Conservation (phyloP, 192 early-diverging fungal species). For the Obelidium mucronatum region DNA sequence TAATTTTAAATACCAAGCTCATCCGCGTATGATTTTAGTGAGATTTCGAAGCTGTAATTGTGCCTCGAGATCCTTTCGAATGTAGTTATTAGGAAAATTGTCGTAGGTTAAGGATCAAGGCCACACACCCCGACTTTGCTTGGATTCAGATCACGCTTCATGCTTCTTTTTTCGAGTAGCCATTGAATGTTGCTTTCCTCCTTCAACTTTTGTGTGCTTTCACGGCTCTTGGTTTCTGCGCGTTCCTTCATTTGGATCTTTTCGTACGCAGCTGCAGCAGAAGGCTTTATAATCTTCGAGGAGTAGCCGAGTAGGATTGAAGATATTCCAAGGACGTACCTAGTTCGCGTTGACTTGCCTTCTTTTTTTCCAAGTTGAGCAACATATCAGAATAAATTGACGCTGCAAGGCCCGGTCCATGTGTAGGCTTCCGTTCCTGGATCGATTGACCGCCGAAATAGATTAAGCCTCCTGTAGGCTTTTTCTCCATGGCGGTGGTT, state of each 20-base stretch:
- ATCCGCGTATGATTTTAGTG: constrained; percentile 3
- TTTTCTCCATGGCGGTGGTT: background rate
- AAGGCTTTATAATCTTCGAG: too few species aligned
- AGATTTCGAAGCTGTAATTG: constrained; percentile 2
- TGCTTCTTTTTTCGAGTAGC: constrained; percentile 13
- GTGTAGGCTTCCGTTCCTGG: constrained; percentile 5
- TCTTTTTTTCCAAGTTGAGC: constrained; percentile 31
- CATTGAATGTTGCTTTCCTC: constrained; percentile 1
- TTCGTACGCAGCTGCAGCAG: constrained; percentile 14
- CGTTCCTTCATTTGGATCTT: constrained; percentile 28
- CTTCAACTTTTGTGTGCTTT: background rate
- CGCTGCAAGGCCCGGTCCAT: constrained; percentile 27
- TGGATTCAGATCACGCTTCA: background rate
- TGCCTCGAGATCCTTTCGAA: background rate
- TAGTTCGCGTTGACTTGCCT: constrained; percentile 22
- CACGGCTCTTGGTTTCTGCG: background rate
- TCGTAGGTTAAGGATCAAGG: background rate
- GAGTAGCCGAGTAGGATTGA: too few species aligned
- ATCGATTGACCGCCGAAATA: constrained; percentile 23
- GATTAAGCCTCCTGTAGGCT: background rate
- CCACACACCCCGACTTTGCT: background rate
- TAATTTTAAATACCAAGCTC: constrained; percentile 6
- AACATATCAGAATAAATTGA: constrained; percentile 23
- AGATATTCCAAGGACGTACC: too few species aligned
- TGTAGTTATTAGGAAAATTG: background rate